phyloP scores from a whole-genome alignment of 1,139 yeast genomes.

The Yamadazyma siamensis region DNA sequence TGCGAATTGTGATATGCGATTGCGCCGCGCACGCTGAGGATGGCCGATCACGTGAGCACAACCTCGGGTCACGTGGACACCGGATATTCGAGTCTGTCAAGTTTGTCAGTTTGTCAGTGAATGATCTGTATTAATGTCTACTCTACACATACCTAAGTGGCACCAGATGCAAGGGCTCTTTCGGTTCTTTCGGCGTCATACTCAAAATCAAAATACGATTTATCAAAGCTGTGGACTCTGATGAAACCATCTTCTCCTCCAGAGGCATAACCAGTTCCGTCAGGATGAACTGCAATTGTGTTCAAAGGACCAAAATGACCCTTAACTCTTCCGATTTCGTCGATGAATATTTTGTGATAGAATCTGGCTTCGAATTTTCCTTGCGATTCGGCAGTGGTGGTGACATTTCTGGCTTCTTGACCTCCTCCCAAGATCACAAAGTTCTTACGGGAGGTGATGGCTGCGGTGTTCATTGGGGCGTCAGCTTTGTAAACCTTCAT shows the following conservation, averaged over 20 bases:
- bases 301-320: slow-evolving; percentile 99
- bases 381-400: slow-evolving; percentile 89
- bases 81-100: too few species aligned
- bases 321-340: slow-evolving; percentile 94
- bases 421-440: slow-evolving; percentile 97
- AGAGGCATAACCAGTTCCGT: slow-evolving; percentile 87
- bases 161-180: slow-evolving; percentile 32
- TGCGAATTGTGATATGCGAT: too few species aligned
- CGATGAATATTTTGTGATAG: slow-evolving; percentile 91
- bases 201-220: slow-evolving; percentile 85
- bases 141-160: too few species aligned
- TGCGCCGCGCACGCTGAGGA: too few species aligned
- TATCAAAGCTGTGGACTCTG: slow-evolving; percentile 91
- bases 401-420: slow-evolving; percentile 97
- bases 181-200: slow-evolving; percentile 90
- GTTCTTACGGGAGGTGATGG: slow-evolving; percentile 89
- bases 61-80: too few species aligned
- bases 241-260: slow-evolving; percentile 99
- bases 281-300: slow-evolving; percentile 91
- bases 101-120: too few species aligned
- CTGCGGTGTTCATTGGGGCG: slow-evolving; percentile 94
- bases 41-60: too few species aligned
- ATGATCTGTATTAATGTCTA: too few species aligned
- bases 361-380: slow-evolving; percentile 97
- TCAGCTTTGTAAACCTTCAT: slow-evolving; percentile 81